Evolutionary conservation across 106 monocot genomes (phyloP).

Genomic region (Amphibolis antarctica): DNA sequence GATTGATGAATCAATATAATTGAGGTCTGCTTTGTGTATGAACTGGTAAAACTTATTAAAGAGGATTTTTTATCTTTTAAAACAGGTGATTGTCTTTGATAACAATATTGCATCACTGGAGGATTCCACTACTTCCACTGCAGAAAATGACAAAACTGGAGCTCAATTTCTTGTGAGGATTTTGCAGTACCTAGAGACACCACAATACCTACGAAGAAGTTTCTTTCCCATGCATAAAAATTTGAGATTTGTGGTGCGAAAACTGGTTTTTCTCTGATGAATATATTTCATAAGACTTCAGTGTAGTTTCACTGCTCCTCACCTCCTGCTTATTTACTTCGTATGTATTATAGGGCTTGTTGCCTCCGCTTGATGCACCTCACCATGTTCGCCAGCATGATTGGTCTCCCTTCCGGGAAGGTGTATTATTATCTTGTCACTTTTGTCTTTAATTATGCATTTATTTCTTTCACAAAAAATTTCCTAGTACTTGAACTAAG

Average conservation of each 20-base stretch:
- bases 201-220: conserved; percentile 72
- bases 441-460: too few relatives aligned
- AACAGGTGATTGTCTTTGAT: conserved; percentile 87
- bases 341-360: conserved; percentile 44
- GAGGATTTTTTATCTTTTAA: conserved; percentile 6
- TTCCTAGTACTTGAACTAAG: too few relatives aligned
- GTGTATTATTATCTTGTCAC: too few relatives aligned
- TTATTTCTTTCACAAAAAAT: too few relatives aligned
- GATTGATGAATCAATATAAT: too few relatives aligned
- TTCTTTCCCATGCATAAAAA: conserved; percentile 78
- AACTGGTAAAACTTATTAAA: background rate
- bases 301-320: too few relatives aligned
- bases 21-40: too few relatives aligned
- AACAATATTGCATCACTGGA: conserved; percentile 24
- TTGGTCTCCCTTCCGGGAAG: conserved; percentile 91
- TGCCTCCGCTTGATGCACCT: conserved; percentile 98
- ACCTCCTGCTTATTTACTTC: background rate
- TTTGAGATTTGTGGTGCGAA: conserved; percentile 78
- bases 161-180: conserved; percentile 64
- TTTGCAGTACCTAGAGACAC: conserved; percentile 84
- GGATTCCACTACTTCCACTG: conserved; percentile 9
- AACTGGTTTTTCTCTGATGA: background rate
- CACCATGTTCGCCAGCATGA: conserved; percentile 98
- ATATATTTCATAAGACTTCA: background rate
- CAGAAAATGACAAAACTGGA: conserved; percentile 25